Evolutionary conservation across 345 rosid genomes (phyloP), one percentile per base, ranked within the genome.

Genomic region (Lumnitzera racemosa): DNA sequence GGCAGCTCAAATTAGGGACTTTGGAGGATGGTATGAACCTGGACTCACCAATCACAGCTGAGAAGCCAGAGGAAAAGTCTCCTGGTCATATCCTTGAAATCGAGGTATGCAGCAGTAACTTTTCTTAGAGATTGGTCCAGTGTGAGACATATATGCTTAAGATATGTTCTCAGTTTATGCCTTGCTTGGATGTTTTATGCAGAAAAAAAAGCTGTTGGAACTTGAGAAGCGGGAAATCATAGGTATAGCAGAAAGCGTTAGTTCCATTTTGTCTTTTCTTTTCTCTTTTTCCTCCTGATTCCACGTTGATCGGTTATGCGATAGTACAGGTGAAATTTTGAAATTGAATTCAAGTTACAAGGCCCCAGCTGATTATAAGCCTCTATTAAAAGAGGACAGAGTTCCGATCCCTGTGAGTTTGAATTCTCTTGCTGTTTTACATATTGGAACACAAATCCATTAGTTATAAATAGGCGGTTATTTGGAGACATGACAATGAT

Each of bases 261-360:
- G 49, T 63, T 7, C 46, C 46, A 43, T 53, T 43, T 15, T n/a
- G 49, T 46, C 13, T 51, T 47, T 47, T 13, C 5, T 57, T 20
- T 20, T 20, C 20, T 1, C 20, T 20, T 20, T 20, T 20, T 20
- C 20, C 67, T 47, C 14, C 24, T 58, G 46, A 41, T 41, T 65
- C 15, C 16, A n/a, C 58, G 57, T 67, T 29, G 12, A 43, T 15
- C 29, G 31, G 49, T 15, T 24, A 29, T 72, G 31, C 62, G 50
- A 13, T 49, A 13, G 14, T 58, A 16, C 75, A 94, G 99, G 97
- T 66, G 92, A 90, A 76, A 90, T 94, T 59, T 75, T 90, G 50
- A 79, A 76, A 70, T 62, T 94, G 67, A 90, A 90, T 78, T 87
- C 95, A 15, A 81, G 85, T 64, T 94, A 79, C 81, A 94, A 86